phyloP scores from a whole-genome alignment of 768 basidiomycete genomes.

The Lactarius sanguifluus region DNA sequence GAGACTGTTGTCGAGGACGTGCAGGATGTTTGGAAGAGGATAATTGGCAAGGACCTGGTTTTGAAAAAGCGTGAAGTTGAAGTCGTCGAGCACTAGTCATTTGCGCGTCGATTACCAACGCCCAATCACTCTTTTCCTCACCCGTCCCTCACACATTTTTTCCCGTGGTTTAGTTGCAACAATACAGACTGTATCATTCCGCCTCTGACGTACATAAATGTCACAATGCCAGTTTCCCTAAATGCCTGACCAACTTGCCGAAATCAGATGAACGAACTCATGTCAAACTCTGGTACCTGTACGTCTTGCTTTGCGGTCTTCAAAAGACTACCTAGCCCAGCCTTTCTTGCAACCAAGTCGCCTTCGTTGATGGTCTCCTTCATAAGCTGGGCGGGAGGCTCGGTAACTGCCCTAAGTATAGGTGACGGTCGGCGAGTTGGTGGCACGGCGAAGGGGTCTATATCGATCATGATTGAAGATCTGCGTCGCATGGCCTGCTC shows the following conservation, averaged over 20 bases:
- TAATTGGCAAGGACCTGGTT: slow-evolving; percentile 72
- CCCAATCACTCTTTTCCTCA: slow-evolving; percentile 4
- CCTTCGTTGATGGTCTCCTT: slow-evolving; percentile 44
- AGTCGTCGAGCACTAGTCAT: slow-evolving; percentile 47
- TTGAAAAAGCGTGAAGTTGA: slow-evolving; percentile 86
- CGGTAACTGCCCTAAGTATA: slow-evolving; percentile 31
- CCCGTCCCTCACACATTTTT: slow-evolving; percentile 5
- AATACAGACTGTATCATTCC: slow-evolving; percentile 23
- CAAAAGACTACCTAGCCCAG: slow-evolving; percentile 79
- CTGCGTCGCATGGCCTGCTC: slow-evolving; percentile 57
- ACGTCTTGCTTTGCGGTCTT: slow-evolving; percentile 90
- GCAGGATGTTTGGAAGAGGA: slow-evolving; percentile 91
- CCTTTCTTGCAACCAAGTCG: slow-evolving; percentile 63
- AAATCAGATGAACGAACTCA: slow-evolving; percentile 67
- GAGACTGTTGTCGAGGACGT: slow-evolving; percentile 99
- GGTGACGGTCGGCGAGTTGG: slow-evolving; percentile 58
- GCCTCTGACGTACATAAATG: slow-evolving; percentile 7
- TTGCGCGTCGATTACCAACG: slow-evolving; percentile 7
- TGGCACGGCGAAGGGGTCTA: slow-evolving; percentile 68
- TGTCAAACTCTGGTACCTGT: slow-evolving; percentile 84
- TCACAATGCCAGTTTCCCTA: slow-evolving; percentile 6
- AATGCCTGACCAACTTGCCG: not conserved
- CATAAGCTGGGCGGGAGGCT: slow-evolving; percentile 29
- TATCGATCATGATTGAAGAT: slow-evolving; percentile 85
- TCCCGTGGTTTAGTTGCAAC: slow-evolving; percentile 17